Evolutionary conservation across 345 rosid species (phyloP).

Genomic region (Populus davidiana): DNA sequence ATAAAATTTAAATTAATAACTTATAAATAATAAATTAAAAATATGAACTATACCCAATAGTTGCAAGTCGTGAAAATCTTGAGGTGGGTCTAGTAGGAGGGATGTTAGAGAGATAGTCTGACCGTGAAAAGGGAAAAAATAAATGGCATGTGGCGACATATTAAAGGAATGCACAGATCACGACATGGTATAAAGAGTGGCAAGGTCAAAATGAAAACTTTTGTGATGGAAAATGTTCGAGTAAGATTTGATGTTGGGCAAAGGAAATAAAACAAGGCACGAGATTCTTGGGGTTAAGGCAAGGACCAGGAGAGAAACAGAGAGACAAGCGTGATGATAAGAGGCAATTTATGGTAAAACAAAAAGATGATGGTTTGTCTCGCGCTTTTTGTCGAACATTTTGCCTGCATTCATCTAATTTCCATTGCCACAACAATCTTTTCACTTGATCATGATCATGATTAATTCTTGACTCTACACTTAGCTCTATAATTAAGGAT

Average conservation of each 20-base stretch:
- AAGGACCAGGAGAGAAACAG: background rate
- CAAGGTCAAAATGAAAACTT: constrained; percentile 4
- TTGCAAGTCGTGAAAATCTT: no score
- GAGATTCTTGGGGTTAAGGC: background rate
- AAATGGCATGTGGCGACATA: background rate
- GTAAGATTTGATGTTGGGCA: constrained; percentile 1
- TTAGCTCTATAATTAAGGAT: background rate
- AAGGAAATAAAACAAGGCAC: background rate
- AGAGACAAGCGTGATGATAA: constrained; percentile 26
- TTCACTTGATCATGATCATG: background rate
- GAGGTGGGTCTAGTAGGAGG: no score
- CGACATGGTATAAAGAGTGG: constrained; percentile 15
- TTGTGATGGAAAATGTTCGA: background rate
- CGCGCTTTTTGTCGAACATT: constrained; percentile 35
- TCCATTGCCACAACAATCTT: no score
- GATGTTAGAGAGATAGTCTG: no score
- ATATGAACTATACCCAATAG: no score
- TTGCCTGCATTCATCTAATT: constrained; percentile 24
- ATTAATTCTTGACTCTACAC: background rate
- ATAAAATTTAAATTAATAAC: no score
- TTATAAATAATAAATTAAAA: no score
- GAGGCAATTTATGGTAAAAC: background rate
- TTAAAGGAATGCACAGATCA: constrained; percentile 25
- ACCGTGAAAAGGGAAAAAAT: no score
- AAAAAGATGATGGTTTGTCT: constrained; percentile 22